These are phyloP conservation scores for Scopulariopsis brevicaulis DNA, from an alignment of 2,329 filamentous ascomycete species.

Conservation along the genomic window DNA sequence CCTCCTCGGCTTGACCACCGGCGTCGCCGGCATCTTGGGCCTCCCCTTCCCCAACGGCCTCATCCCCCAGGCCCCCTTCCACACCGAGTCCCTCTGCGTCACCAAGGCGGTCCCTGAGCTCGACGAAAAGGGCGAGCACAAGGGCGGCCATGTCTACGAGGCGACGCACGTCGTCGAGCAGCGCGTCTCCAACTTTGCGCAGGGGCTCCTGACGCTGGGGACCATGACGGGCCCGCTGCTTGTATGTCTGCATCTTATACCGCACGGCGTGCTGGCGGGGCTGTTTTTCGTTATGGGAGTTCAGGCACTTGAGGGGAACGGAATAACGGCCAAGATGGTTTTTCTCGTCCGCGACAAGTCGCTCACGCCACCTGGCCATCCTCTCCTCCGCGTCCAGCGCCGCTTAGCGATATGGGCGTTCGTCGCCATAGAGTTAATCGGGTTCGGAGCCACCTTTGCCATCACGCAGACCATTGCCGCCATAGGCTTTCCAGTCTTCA, in stretches of 20 bases:
- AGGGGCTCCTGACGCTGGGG: slow-evolving; percentile 66
- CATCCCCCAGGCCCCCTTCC: slow-evolving; percentile 75
- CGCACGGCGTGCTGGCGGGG: slow-evolving; percentile 67
- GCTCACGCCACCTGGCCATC: slow-evolving; percentile 48
- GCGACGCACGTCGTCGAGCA: slow-evolving; percentile 63
- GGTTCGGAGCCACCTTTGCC: slow-evolving; percentile 69
- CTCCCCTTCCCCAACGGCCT: slow-evolving; percentile 75
- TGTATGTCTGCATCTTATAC: slow-evolving; percentile 64
- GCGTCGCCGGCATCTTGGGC: slow-evolving; percentile 62
- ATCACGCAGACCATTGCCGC: slow-evolving; percentile 76
- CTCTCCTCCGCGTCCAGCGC: slow-evolving; percentile 50
- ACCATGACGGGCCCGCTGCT: slow-evolving; percentile 70
- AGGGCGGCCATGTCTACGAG: slow-evolving; percentile 41
- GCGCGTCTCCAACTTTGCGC: slow-evolving; percentile 65
- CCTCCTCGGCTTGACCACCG: slow-evolving; percentile 67
- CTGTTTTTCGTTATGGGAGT: slow-evolving; percentile 81
- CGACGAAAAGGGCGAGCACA: slow-evolving; percentile 41
- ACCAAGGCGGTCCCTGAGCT: slow-evolving; percentile 40
- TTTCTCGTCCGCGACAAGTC: slow-evolving; percentile 55
- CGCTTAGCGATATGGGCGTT: slow-evolving; percentile 60
- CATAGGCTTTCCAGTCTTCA: slow-evolving; percentile 69
- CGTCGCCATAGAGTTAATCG: slow-evolving; percentile 54
- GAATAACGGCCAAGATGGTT: slow-evolving; percentile 63
- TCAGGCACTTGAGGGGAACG: slow-evolving; percentile 65
- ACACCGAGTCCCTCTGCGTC: slow-evolving; percentile 69